phyloP scores from a whole-genome alignment of 2,329 filamentous ascomycete genomes.

The Byssoonygena ceratinophila region DNA sequence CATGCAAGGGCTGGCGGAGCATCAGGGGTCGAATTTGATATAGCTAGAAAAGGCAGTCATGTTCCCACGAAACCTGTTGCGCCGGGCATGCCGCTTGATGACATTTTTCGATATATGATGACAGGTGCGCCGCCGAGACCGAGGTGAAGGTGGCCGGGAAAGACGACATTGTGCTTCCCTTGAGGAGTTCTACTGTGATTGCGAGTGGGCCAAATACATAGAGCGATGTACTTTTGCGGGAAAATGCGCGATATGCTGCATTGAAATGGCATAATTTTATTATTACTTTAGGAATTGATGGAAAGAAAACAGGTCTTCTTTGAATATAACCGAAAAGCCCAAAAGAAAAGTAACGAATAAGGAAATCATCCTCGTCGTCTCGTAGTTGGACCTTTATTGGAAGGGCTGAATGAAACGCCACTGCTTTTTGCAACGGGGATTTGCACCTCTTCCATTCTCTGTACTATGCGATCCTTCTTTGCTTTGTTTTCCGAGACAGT shows the following conservation, averaged over 20 bases:
- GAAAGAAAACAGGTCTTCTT: background rate
- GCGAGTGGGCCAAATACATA: background rate
- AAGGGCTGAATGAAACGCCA: conserved; percentile 34
- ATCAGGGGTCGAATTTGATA: conserved; percentile 28
- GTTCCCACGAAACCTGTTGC: conserved; percentile 19
- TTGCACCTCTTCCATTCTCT: conserved; percentile 15
- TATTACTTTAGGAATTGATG: background rate
- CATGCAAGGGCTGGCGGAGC: conserved; percentile 26
- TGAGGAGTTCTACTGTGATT: background rate
- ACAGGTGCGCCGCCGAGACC: conserved; percentile 31
- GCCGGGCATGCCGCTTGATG: conserved; percentile 35
- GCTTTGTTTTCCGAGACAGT: conserved; percentile 18
- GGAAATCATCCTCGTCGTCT: conserved; percentile 41
- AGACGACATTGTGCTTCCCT: background rate
- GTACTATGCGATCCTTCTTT: conserved; percentile 25
- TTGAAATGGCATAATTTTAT: background rate
- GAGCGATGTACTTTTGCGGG: background rate
- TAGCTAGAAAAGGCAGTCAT: conserved; percentile 22
- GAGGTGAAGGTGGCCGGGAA: background rate
- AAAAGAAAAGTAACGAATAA: background rate
- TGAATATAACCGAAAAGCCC: conserved; percentile 5
- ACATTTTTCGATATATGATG: conserved; percentile 43
- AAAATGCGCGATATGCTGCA: background rate
- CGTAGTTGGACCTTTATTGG: conserved; percentile 45
- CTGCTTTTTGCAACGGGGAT: conserved; percentile 30